Percentiles rank a stretch among this genome's conserved stretches.
Conservation (phyloP, 1,284 basidiomycete genomes). For the Ustilago crameri region DNA sequence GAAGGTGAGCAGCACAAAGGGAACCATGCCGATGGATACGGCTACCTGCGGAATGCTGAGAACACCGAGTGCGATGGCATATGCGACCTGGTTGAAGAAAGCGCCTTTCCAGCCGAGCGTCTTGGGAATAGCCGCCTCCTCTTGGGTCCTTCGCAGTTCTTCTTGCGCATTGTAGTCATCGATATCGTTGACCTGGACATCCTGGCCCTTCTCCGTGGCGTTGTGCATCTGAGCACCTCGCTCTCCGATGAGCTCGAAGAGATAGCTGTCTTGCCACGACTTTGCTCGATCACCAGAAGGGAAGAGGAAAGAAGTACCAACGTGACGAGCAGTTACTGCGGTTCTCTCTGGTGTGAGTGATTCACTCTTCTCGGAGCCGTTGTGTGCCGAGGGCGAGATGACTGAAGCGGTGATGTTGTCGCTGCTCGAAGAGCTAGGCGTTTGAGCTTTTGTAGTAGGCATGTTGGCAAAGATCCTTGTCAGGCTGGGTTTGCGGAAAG, state of each 20-base stretch:
- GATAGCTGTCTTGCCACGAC: slow-evolving; percentile 48
- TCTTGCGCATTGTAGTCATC: slow-evolving; percentile 36
- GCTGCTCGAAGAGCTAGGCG: slow-evolving; percentile 31
- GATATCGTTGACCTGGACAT: slow-evolving; percentile 45
- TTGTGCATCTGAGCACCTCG: slow-evolving; percentile 34
- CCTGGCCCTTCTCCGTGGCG: slow-evolving; percentile 35
- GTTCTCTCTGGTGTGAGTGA: slow-evolving; percentile 37
- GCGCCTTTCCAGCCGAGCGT: slow-evolving; percentile 57
- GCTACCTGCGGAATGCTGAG: slow-evolving; percentile 57
- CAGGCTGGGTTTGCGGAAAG: neutral
- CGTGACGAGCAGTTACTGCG: slow-evolving; percentile 17
- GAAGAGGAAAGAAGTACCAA: slow-evolving; percentile 47
- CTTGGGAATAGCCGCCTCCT: slow-evolving; percentile 44
- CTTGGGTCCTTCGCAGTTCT: slow-evolving; percentile 18
- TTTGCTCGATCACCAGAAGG: slow-evolving; percentile 47
- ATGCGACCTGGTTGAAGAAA: slow-evolving; percentile 60
- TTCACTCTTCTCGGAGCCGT: slow-evolving; percentile 18
- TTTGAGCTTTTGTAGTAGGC: slow-evolving; percentile 15
- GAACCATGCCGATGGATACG: slow-evolving; percentile 58
- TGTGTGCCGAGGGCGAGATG: slow-evolving; percentile 9
- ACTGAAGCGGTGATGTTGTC: slow-evolving; percentile 36
- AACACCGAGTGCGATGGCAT: slow-evolving; percentile 59
- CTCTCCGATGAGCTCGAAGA: slow-evolving; percentile 46
- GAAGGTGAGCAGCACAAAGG: slow-evolving; percentile 51
- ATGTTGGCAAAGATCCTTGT: slow-evolving; percentile 5